Conservation (phyloP, 345 rosid species). For the Eucalyptus albens region DNA sequence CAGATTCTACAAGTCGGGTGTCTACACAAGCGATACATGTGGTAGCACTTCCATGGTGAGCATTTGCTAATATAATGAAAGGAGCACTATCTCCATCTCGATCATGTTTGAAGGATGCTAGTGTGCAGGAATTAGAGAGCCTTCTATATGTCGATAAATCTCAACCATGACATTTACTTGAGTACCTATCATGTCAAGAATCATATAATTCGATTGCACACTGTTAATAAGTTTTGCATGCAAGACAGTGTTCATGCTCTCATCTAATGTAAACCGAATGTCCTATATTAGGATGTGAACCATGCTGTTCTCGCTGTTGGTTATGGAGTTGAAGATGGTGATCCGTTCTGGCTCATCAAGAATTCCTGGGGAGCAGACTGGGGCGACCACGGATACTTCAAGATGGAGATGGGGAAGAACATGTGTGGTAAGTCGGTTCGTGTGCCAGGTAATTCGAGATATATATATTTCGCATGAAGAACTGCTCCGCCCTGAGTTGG, state of each 20-base stretch:
- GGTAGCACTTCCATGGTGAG: too few relatives aligned
- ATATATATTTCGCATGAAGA: background rate
- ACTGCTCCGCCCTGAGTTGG: background rate
- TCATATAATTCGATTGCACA: background rate
- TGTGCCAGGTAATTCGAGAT: background rate
- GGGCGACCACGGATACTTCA: slow-evolving; percentile 86
- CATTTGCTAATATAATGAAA: too few relatives aligned
- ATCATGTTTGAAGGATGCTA: background rate
- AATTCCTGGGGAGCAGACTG: slow-evolving; percentile 87
- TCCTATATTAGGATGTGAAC: slow-evolving; percentile 68
- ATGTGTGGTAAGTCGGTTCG: slow-evolving; percentile 69
- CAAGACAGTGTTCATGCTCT: background rate
- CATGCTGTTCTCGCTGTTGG: slow-evolving; percentile 94
- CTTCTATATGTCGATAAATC: background rate
- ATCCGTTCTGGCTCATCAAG: slow-evolving; percentile 80
- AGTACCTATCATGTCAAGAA: background rate
- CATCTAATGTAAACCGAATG: background rate
- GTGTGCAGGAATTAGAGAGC: background rate
- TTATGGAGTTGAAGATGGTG: slow-evolving; percentile 70
- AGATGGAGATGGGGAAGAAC: slow-evolving; percentile 15
- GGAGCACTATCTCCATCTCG: too few relatives aligned
- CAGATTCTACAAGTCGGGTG: slow-evolving; percentile 66
- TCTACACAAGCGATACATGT: slow-evolving; percentile 33
- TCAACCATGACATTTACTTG: background rate
- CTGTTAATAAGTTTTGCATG: background rate